Base-by-base conservation (phyloP, 2,329 filamentous ascomycete species). In the Metarhizium rileyi region DNA sequence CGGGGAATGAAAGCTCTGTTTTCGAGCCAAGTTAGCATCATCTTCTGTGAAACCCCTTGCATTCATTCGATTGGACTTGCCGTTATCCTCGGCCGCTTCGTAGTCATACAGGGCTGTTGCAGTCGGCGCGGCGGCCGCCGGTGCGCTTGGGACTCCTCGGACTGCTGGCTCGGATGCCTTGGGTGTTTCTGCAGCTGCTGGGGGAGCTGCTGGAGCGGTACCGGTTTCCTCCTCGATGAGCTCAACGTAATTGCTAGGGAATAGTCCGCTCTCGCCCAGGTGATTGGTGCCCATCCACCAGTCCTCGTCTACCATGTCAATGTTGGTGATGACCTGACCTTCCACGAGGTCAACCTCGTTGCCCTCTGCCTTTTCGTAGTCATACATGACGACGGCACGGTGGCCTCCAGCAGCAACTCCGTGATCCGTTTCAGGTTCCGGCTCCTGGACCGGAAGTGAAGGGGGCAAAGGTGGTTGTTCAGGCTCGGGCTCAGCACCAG, bases 241-340 rank as follows among this genome's bases (percentile, higher is more conserved):
- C 66, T 95, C 90, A 48, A 98, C 91, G 57, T 98, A 98, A 74
- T 96, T 97, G 71, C 88, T 93, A 5, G 93, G 93, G 76, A 98
- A 97, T 33, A 98, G 75, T 44, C 93, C 93, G 51, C 76, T 84
- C 67, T 96, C 89, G 59, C 93, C 93, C 53, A 75, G 76, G 22
- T 77, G 72, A 71, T 97, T 98, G 57, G 86, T 87, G 41, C 94
- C 93, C 79, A 95, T 86, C 93, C 93, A 98, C 93, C 93, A 98
- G 64, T 98, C 91, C 47, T 94, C 86, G 59, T 97, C 93, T 2
- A 98, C 89, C 87, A 94, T 94, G 55, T 97, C 89, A 60, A 98
- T 95, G 63, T 95, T 85, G 23, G 80, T 90, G 35, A 98, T 85
- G 55, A 84, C 80, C 60, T 96, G 87, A 54, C 90, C 90, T 69